phyloP scores from a whole-genome alignment of 2,329 filamentous ascomycete genomes.

The Penicillium sp. region DNA sequence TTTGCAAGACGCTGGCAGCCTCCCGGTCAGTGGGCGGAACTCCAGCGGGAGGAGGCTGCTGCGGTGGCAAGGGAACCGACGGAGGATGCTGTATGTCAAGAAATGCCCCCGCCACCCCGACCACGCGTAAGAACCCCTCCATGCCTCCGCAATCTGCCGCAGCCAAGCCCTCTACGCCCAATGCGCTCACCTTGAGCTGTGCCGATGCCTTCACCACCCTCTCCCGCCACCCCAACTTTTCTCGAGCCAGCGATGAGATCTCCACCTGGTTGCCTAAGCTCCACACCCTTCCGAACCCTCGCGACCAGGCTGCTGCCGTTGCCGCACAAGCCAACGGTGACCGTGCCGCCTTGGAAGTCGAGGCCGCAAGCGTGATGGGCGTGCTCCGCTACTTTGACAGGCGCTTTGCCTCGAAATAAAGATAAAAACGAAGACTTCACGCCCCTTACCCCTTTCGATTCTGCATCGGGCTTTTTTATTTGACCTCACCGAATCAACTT shows the following conservation, averaged over 20 bases:
- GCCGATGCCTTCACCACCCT: constrained; percentile 78
- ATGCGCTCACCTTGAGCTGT: constrained; percentile 57
- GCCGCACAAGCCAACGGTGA: constrained; percentile 18
- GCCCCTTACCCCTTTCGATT: constrained; percentile 1
- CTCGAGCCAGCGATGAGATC: constrained; percentile 70
- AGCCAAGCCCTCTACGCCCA: constrained; percentile 32
- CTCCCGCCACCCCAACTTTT: constrained; percentile 73
- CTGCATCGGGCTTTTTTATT: constrained; percentile 13
- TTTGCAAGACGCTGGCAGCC: constrained; percentile 78
- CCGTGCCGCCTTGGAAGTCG: constrained; percentile 68
- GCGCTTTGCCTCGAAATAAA: constrained; percentile 56
- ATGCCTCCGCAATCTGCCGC: constrained; percentile 21
- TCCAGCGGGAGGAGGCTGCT: constrained; percentile 55
- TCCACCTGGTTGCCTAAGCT: constrained; percentile 74
- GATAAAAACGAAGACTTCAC: background rate
- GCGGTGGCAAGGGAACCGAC: constrained; percentile 58
- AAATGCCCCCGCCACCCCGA: constrained; percentile 24
- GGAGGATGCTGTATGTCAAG: constrained; percentile 63
- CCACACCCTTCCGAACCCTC: constrained; percentile 53
- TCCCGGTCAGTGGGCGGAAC: constrained; percentile 43
- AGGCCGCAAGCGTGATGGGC: constrained; percentile 81
- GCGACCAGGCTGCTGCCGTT: constrained; percentile 31
- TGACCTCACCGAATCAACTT: constrained; percentile 11
- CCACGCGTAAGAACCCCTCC: constrained; percentile 22
- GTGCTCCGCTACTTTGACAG: constrained; percentile 80